phyloP scores from a whole-genome alignment of 2,329 filamentous ascomycete genomes.

The Verticillium dahliae region DNA sequence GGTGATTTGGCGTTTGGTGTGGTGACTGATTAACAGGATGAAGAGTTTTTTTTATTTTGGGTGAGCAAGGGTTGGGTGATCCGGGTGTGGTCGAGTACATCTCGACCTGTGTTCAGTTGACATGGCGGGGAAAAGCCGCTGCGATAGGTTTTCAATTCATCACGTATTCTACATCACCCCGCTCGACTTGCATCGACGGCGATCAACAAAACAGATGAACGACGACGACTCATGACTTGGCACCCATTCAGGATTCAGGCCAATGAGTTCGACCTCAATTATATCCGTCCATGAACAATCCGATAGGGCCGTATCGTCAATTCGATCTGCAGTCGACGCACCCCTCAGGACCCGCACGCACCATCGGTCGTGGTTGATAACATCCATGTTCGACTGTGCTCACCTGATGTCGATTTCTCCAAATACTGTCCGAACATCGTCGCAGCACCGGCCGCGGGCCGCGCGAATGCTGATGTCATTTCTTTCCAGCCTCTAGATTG shows the following conservation, averaged over 20 bases:
- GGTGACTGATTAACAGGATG: background rate
- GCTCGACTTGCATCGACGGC: background rate
- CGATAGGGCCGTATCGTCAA: too few species aligned
- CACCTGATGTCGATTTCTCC: background rate
- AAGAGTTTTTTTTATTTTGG: background rate
- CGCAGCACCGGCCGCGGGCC: background rate
- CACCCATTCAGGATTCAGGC: too few species aligned
- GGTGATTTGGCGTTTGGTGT: background rate
- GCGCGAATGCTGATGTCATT: background rate
- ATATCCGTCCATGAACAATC: too few species aligned
- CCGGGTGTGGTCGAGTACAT: background rate
- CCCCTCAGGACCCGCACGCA: too few species aligned
- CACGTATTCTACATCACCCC: background rate
- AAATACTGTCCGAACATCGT: background rate
- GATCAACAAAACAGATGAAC: background rate
- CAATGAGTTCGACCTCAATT: too few species aligned
- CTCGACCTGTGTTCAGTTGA: background rate
- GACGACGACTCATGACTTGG: too few species aligned
- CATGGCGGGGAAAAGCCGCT: background rate
- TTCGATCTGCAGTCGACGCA: too few species aligned
- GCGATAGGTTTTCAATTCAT: background rate
- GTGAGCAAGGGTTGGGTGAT: background rate
- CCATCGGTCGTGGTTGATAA: too few species aligned
- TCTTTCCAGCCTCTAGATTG: background rate
- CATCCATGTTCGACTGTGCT: too few species aligned